Evolutionary conservation across 345 rosid species (phyloP).

Genomic region (Pseudoturritis turrita): DNA sequence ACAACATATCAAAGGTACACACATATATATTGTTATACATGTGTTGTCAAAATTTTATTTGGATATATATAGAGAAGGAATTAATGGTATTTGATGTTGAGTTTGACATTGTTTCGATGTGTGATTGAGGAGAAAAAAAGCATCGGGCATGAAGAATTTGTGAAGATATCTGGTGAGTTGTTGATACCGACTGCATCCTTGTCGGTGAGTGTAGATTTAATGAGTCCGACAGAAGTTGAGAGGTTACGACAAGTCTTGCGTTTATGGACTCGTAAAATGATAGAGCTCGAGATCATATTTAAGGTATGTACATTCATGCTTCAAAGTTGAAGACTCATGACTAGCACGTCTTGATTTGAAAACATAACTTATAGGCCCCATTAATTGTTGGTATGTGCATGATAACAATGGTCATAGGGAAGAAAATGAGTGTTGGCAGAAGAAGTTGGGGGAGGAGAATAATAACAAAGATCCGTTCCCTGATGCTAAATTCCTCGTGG

Average conservation of each 20-base stretch:
- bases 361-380: background rate
- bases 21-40: too few species aligned
- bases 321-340: background rate
- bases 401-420: background rate
- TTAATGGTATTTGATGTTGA: too few species aligned
- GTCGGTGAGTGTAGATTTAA: constrained; percentile 9
- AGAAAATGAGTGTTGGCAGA: background rate
- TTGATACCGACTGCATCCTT: constrained; percentile 3
- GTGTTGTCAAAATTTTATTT: too few species aligned
- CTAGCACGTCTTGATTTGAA: background rate
- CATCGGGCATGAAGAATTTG: constrained; percentile 20
- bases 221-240: constrained; percentile 1
- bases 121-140: constrained; percentile 12
- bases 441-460: background rate
- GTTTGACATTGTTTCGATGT: too few species aligned
- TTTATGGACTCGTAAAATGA: background rate
- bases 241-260: background rate
- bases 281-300: background rate
- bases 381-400: background rate
- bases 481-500: background rate
- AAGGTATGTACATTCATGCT: constrained; percentile 13
- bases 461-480: background rate
- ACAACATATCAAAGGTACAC: background rate
- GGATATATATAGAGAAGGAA: too few species aligned
- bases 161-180: background rate